Evolutionary conservation across 805 yeast species (phyloP).

Genomic region (Yarrowia keelungensis): DNA sequence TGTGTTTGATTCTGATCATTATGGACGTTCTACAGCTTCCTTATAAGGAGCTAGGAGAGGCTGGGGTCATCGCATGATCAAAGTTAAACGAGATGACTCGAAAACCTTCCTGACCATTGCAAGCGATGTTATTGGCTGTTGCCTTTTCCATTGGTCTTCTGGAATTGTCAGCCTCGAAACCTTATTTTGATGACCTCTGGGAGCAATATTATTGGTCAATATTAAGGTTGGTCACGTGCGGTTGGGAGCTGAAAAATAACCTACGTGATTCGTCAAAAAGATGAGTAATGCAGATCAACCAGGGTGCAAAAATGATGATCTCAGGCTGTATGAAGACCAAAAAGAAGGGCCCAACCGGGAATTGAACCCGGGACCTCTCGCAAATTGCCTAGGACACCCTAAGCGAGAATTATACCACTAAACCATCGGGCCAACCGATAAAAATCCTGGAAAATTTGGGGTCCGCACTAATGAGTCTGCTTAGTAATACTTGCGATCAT

Average conservation of each 20-base stretch:
- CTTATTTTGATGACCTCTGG: conserved; percentile 34
- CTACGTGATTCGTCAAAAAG: not conserved
- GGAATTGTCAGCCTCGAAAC: conserved; percentile 18
- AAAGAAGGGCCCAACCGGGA: conserved; percentile 36
- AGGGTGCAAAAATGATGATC: not conserved
- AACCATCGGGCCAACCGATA: conserved; percentile 23
- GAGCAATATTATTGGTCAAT: not conserved
- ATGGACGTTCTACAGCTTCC: not conserved
- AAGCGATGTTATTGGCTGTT: conserved; percentile 2
- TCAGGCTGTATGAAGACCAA: not conserved
- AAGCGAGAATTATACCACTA: conserved; percentile 38
- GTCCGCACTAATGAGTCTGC: not conserved
- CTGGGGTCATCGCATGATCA: conserved; percentile 24
- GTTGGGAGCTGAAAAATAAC: not conserved
- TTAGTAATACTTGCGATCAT: not conserved
- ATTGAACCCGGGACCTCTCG: conserved; percentile 39
- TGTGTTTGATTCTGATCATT: conserved; percentile 24
- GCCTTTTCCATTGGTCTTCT: not conserved
- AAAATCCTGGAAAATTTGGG: not conserved
- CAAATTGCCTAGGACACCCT: conserved; percentile 36
- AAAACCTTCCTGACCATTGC: conserved; percentile 25
- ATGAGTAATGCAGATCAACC: not conserved
- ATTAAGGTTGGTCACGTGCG: conserved; percentile 25
- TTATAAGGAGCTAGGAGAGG: conserved; percentile 17
- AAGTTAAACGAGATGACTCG: conserved; percentile 9